Conservation (phyloP, 2,329 filamentous ascomycete genomes). For the Calonectria pseudoturangicola region DNA sequence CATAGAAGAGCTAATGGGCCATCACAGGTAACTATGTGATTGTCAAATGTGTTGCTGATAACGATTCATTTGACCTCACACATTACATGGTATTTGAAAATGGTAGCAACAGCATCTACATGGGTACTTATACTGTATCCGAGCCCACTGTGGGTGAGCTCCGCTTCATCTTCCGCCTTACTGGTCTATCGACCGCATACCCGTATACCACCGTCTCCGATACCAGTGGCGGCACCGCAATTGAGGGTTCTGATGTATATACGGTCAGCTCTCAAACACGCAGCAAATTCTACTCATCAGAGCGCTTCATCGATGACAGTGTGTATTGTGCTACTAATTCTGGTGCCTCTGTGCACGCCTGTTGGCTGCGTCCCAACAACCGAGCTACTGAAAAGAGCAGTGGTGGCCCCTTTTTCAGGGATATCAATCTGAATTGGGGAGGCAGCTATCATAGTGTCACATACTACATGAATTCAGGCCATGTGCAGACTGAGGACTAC, state of each 20-base stretch:
- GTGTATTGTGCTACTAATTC: slow-evolving; percentile 28
- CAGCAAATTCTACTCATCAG: slow-evolving; percentile 32
- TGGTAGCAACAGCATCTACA: slow-evolving; percentile 28
- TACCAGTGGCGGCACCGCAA: slow-evolving; percentile 29
- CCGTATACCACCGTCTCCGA: slow-evolving; percentile 26
- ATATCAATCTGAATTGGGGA: slow-evolving; percentile 27
- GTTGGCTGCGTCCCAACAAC: slow-evolving; percentile 28
- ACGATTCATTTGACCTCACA: slow-evolving; percentile 20
- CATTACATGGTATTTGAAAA: slow-evolving; percentile 32
- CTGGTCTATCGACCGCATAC: slow-evolving; percentile 15
- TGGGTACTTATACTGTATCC: slow-evolving; percentile 25
- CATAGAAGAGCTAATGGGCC: background rate
- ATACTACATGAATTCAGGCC: slow-evolving; percentile 31
- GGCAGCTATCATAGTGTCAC: slow-evolving; percentile 27
- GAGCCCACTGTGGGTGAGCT: slow-evolving; percentile 30
- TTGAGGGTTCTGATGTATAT: slow-evolving; percentile 26
- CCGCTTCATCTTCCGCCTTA: slow-evolving; percentile 29
- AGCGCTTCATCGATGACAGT: slow-evolving; percentile 26
- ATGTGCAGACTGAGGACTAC: slow-evolving; percentile 24
- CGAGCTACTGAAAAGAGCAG: slow-evolving; percentile 28
- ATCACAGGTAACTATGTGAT: slow-evolving; percentile 18
- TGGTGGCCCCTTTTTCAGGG: slow-evolving; percentile 27
- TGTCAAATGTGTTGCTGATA: slow-evolving; percentile 26
- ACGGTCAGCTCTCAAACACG: slow-evolving; percentile 26
- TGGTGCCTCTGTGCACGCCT: slow-evolving; percentile 21